Conservation (phyloP, 345 rosid genomes). For the Gossypium rotundifolium region DNA sequence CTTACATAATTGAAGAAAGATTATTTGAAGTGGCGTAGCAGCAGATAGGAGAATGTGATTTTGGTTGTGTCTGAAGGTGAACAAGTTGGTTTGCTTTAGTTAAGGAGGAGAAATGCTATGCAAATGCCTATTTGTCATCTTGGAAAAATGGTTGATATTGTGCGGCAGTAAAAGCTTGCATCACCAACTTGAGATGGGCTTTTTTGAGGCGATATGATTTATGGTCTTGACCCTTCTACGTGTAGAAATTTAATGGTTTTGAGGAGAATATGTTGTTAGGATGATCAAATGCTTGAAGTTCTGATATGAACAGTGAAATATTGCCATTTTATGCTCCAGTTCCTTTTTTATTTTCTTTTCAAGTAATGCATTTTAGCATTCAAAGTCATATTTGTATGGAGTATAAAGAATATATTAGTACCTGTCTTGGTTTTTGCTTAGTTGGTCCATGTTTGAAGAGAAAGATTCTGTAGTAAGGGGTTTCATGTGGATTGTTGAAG, state of each 20-base stretch:
- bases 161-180: not conserved
- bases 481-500: not conserved
- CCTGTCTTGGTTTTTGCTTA: not conserved
- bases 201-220: not conserved
- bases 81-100: not conserved
- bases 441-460: not conserved
- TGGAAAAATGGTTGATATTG: not conserved
- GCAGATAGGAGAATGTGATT: not conserved
- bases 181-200: not conserved
- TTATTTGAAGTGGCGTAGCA: not conserved
- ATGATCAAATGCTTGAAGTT: not conserved
- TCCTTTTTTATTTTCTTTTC: not conserved
- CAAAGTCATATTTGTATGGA: not conserved
- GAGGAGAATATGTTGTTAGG: not conserved
- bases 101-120: not conserved
- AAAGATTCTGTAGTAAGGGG: not conserved
- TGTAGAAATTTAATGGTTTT: not conserved
- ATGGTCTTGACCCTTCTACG: not conserved
- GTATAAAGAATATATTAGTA: not conserved
- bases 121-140: not conserved
- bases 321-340: no score
- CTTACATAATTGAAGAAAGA: not conserved
- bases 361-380: not conserved
- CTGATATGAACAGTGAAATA: not conserved
- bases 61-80: not conserved